phyloP scores from a whole-genome alignment of 2,329 filamentous ascomycete genomes.

The Balansia obtecta region DNA sequence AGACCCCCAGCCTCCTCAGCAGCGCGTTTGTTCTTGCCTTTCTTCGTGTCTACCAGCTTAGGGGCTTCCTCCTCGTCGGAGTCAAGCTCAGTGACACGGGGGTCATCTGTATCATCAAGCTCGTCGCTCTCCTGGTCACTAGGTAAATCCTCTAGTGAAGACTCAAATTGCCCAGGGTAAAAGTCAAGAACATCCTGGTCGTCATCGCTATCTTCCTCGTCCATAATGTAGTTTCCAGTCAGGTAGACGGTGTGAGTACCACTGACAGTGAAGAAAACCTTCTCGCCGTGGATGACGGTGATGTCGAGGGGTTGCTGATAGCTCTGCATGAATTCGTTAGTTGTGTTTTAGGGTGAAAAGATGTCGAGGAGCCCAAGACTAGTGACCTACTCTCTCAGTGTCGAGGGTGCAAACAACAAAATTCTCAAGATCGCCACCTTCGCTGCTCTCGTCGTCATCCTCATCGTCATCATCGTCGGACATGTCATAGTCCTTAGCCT shows the following conservation, averaged over 20 bases:
- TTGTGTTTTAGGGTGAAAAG: neutral
- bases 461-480: conserved; percentile 19
- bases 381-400: conserved; percentile 62
- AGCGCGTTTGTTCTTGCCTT: conserved; percentile 88
- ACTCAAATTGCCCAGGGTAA: conserved; percentile 67
- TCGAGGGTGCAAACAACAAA: conserved; percentile 93
- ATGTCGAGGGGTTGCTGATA: conserved; percentile 95
- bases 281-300: conserved; percentile 77
- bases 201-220: conserved; percentile 44
- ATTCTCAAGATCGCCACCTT: conserved; percentile 64
- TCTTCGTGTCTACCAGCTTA: conserved; percentile 45
- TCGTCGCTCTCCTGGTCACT: conserved; percentile 65
- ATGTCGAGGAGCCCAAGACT: neutral
- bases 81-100: conserved; percentile 73
- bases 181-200: conserved; percentile 70
- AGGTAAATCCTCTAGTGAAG: conserved; percentile 57
- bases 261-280: conserved; percentile 81
- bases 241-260: conserved; percentile 86
- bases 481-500: conserved; percentile 41
- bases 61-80: conserved; percentile 65
- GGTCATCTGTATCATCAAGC: conserved; percentile 65
- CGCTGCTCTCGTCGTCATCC: conserved; percentile 48
- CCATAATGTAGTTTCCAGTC: conserved; percentile 90
- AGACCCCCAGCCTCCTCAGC: conserved; percentile 65
- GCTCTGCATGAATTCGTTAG: conserved; percentile 45